Base-by-base conservation (phyloP, 495 filamentous ascomycete species). In the Penicillium parvum region DNA sequence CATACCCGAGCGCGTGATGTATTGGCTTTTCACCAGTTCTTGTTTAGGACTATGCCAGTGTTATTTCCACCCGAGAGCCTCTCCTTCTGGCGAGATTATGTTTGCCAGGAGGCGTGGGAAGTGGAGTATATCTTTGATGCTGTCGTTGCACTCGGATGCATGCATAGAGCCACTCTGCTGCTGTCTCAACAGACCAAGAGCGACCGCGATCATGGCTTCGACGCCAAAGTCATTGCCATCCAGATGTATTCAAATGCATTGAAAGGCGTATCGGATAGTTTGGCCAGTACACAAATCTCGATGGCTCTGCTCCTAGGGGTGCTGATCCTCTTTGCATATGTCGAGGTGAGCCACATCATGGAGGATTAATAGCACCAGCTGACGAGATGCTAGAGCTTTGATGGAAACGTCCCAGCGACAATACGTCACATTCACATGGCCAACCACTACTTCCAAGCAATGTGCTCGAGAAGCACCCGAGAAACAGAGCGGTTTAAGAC, bases 51-150 rank as follows among this genome's bases (percentile, higher is more conserved):
- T 5, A 22, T 29, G 18, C 27, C 25, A 5, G 26, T 18, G 3
- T 7, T 46, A 5, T 46, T 46, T 15, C 26, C 43, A 23, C 19
- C 18, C 3, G 27, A 39, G 19, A 46, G 18, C 12, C 16, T 38
- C 23, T 22, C 26, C 19, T 37, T 32, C 26, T 46, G 43, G 43
- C 32, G 26, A 39, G 43, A 46, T 25, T 46, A 46, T 33, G 4
- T 46, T n/a, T 46, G 43, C 10, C 23, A 46, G 25, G 43, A 27
- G 16, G 43, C 43, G 14, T 46, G 43, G 43, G 43, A 46, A 20
- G 14, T 39, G 1, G 43, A 46, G 19, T 46, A 32, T 30, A 8
- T 46, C 11, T 46, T 32, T 19, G 43, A 46, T 33, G 35, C 43
- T 12, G 16, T 46, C 7, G 35, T 39, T 4, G 43, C 43, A 2